Base-by-base conservation (phyloP, 306 rosid species). In the Pterocarpus macrocarpus region DNA sequence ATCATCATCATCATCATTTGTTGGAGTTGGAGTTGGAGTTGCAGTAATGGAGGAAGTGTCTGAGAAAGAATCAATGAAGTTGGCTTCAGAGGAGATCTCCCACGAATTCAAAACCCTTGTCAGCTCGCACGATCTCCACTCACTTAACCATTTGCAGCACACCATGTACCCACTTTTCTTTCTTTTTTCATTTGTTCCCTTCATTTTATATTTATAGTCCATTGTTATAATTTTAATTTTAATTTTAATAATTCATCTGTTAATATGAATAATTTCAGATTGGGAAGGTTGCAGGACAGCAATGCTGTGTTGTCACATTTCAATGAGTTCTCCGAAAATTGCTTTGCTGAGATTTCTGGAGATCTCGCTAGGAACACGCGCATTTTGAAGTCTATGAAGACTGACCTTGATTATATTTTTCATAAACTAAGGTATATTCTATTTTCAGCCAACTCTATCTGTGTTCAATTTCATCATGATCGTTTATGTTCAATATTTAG, bases 271-370 rank as follows among this genome's bases (percentile, higher is more conserved):
- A 77, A 74, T 82, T 83, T 76, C 87, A 90, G 97, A 90, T 75
- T 95, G 83, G 99, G 99, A 83, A 95, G 99, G 81, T 89, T 95
- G 84, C 99, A 93, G 87, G 98, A 95, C 36, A 92, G 94, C 84
- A 93, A 91, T 75, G 99, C 98, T 4, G 98, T 93, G 0, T 85
- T 95, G 69, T 88, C 98, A 0, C 98, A 95, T 85, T 95, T 91
- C 64, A 95, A 90, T 56, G 99, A 95, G 22, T 90, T 88, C 88
- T 95, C 97, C 58, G 94, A 91, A 76, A 63, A 93, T 64, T 90
- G 97, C 78, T 93, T 68, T 53, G 68, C 90, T n/a, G 91, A 89
- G 79, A 88, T 89, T 84, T 88, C 94, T 53, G 97, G 90, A 59
- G 98, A 95, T 63, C 80, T 91, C 55, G 65, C 88, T 0, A 86